A percentile compares a stretch with the other conserved stretches of the same genome.
These are phyloP conservation scores for Endothia cerciana DNA, from an alignment of 2,329 filamentous ascomycete species.

Conservation along the genomic window DNA sequence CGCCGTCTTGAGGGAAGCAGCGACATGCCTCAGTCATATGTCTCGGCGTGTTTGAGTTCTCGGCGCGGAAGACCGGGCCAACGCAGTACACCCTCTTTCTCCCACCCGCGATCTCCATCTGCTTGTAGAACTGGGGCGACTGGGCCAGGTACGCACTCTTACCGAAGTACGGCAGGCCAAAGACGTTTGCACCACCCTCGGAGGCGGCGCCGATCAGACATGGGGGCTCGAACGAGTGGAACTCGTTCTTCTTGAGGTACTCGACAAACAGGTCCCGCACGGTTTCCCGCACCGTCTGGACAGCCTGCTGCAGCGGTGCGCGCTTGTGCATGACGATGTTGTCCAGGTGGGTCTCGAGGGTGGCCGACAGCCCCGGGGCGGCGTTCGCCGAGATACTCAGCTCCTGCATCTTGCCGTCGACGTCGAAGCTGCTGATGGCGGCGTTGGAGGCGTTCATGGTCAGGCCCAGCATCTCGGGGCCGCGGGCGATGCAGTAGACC, in stretches of 20 bases:
- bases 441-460: slow-evolving; percentile 59
- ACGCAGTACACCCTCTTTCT: slow-evolving; percentile 79
- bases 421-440: slow-evolving; percentile 63
- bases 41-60: slow-evolving; percentile 81
- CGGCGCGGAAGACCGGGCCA: slow-evolving; percentile 82
- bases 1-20: not conserved
- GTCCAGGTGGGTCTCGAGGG: slow-evolving; percentile 82
- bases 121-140: slow-evolving; percentile 86
- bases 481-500: slow-evolving; percentile 75
- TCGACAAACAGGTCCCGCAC: slow-evolving; percentile 45
- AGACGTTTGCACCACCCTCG: slow-evolving; percentile 92
- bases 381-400: slow-evolving; percentile 41
- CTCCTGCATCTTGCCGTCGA: slow-evolving; percentile 51
- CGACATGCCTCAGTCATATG: slow-evolving; percentile 74
- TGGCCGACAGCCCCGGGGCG: slow-evolving; percentile 65
- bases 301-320: slow-evolving; percentile 87
- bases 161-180: slow-evolving; percentile 87
- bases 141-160: slow-evolving; percentile 80
- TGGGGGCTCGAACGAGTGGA: slow-evolving; percentile 85
- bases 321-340: slow-evolving; percentile 93
- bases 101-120: slow-evolving; percentile 80
- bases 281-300: slow-evolving; percentile 46
- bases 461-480: slow-evolving; percentile 61
- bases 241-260: slow-evolving; percentile 75
- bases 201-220: slow-evolving; percentile 88